These are phyloP conservation scores for Nicotiana tabacum DNA, from an alignment of 257 asterid genomes.

Conservation along the genomic window DNA sequence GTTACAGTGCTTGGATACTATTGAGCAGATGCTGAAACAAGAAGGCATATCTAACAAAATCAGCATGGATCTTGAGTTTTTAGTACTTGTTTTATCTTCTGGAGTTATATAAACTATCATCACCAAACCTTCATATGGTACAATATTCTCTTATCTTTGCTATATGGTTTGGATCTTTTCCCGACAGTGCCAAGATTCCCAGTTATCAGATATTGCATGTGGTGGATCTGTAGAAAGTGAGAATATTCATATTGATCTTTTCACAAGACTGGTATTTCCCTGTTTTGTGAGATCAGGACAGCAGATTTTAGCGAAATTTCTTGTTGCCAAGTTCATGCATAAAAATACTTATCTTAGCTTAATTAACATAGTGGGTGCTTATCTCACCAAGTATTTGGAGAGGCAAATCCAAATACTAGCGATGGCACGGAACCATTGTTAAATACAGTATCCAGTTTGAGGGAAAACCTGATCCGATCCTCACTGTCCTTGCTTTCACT, in stretches of 20 bases:
- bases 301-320: slow-evolving; percentile 70
- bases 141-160: slow-evolving; percentile 68
- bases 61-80: slow-evolving; percentile 41
- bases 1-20: slow-evolving; percentile 65
- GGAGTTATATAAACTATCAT: slow-evolving; percentile 48
- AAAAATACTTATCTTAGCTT: slow-evolving; percentile 57
- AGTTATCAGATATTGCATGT: slow-evolving; percentile 18
- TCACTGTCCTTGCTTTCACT: slow-evolving; percentile 47
- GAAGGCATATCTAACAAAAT: slow-evolving; percentile 42
- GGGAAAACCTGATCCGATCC: slow-evolving; percentile 38
- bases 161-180: slow-evolving; percentile 65
- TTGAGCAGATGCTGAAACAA: slow-evolving; percentile 66
- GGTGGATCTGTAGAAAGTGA: slow-evolving; percentile 16
- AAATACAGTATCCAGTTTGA: slow-evolving; percentile 40
- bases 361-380: slow-evolving; percentile 61
- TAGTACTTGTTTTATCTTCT: slow-evolving; percentile 63
- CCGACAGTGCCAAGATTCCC: slow-evolving; percentile 57
- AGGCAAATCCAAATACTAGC: slow-evolving; percentile 31
- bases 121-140: slow-evolving; percentile 47
- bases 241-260: slow-evolving; percentile 23
- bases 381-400: slow-evolving; percentile 55
- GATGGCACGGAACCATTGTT: slow-evolving; percentile 30
- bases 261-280: slow-evolving; percentile 58
- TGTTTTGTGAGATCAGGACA: slow-evolving; percentile 77
- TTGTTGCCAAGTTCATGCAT: slow-evolving; percentile 66